Evolutionary conservation across 2,329 filamentous ascomycete genomes (phyloP).

Genomic region (Penicillium sp.): DNA sequence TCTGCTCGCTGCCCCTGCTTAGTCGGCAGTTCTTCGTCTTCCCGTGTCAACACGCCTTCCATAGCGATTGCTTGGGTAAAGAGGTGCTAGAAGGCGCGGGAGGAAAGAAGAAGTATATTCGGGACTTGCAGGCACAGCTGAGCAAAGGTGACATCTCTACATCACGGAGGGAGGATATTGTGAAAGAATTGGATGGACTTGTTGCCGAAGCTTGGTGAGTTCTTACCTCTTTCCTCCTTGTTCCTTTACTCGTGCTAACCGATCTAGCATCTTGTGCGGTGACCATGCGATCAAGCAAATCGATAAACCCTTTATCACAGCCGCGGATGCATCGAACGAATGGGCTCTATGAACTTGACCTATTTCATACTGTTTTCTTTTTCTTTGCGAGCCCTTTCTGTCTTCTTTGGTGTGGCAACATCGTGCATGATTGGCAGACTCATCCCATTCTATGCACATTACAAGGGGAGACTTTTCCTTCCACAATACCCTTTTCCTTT

Average conservation of each 20-base stretch:
- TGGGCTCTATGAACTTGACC: slow-evolving; percentile 67
- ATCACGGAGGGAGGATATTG: slow-evolving; percentile 75
- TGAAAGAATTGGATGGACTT: slow-evolving; percentile 87
- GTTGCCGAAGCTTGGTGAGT: slow-evolving; percentile 86
- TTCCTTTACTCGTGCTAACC: slow-evolving; percentile 21
- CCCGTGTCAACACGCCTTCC: slow-evolving; percentile 96
- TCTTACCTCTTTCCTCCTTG: background rate
- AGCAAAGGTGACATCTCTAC: slow-evolving; percentile 74
- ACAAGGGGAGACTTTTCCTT: background rate
- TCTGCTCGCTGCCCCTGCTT: slow-evolving; percentile 82
- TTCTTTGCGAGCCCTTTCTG: background rate
- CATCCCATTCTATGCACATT: background rate
- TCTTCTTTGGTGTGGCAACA: background rate
- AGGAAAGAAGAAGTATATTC: slow-evolving; percentile 76
- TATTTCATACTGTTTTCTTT: background rate
- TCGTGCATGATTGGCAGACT: background rate
- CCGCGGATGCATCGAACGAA: slow-evolving; percentile 73
- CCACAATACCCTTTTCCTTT: slow-evolving; percentile 8
- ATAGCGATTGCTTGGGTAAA: slow-evolving; percentile 88
- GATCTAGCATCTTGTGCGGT: slow-evolving; percentile 81
- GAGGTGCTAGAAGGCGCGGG: slow-evolving; percentile 84
- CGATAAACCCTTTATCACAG: slow-evolving; percentile 85
- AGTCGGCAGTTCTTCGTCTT: slow-evolving; percentile 97
- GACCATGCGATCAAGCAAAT: slow-evolving; percentile 94
- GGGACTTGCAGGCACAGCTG: slow-evolving; percentile 82